Base-by-base conservation (phyloP, 2,329 filamentous ascomycete species). In the Calonectria pseudoreteaudii region DNA sequence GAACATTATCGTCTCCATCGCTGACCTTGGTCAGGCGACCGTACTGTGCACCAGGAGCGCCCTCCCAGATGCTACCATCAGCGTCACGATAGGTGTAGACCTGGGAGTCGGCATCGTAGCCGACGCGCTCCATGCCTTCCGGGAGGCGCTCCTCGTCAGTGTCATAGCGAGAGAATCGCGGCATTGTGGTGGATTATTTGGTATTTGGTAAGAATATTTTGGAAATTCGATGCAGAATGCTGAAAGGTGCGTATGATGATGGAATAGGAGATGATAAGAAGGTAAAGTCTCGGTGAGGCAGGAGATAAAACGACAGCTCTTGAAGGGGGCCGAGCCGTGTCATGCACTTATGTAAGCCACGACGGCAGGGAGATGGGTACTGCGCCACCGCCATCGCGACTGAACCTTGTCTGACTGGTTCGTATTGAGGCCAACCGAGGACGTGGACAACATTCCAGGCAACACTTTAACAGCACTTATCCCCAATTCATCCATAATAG, bases 31-130 rank as follows among this genome's bases (percentile, higher is more conserved):
- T 85, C 53, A 91, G 83, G 1, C 81, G 81, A 23, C 90, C 90
- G 75, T 90, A 91, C 58, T 85, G 83, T 60, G 82, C 84, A 20
- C 90, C 90, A 0, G 88, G 86, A 1, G 86, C 85, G 44, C 88
- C 86, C 77, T 90, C 86, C 85, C 88, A 91, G 76, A 84, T 82
- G 70, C 82, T 86, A 58, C 89, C 90, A 58, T 87, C 84, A 30
- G 81, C 72, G 69, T 90, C 88, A 70, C 85, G 85, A 81, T 88
- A 91, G 26, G 87, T 89, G 82, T 91, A 91, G 67, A 84, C 82
- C 77, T 90, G 86, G 1, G 85, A 87, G 80, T 91, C 89, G 69
- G 89, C 88, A 74, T 91, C 90, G 83, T 91, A 91, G 76, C 88
- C 89, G 34, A 90, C 84, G 71, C 90, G 86, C 52, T 83, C 80